Evolutionary conservation across 2,329 filamentous ascomycete species (phyloP).

Genomic region (Botrytis tulipae): DNA sequence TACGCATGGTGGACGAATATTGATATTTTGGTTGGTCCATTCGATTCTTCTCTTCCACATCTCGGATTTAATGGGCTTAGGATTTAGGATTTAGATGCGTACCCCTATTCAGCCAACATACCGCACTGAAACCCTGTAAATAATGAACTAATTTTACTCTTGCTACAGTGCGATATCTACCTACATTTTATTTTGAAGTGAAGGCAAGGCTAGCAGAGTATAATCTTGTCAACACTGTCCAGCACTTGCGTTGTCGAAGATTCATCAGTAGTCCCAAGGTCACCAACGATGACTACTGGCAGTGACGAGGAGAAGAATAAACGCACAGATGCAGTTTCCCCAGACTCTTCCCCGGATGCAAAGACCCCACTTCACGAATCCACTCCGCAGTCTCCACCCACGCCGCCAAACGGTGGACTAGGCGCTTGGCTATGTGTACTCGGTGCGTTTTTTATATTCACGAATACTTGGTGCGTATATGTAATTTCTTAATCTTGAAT

Average conservation of each 20-base stretch:
- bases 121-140: neutral
- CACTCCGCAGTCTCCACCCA: neutral
- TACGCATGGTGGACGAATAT: neutral
- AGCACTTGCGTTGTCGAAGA: neutral
- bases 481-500: neutral
- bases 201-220: neutral
- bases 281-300: neutral
- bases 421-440: conserved; percentile 22
- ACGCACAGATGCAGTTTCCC: neutral
- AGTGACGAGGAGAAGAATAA: neutral
- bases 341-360: neutral
- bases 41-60: neutral
- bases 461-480: conserved; percentile 18
- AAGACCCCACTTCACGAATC: neutral
- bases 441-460: conserved; percentile 17
- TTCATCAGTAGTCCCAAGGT: neutral
- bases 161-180: neutral
- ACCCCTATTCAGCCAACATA: neutral
- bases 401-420: conserved; percentile 23
- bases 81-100: neutral
- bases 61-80: neutral
- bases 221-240: neutral
- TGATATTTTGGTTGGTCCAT: neutral
- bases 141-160: neutral
- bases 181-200: neutral